A percentile compares a stretch with the other conserved stretches of the same genome.
Evolutionary conservation across 2,329 filamentous ascomycete genomes (phyloP).

Genomic region (Passalora sequoiae): DNA sequence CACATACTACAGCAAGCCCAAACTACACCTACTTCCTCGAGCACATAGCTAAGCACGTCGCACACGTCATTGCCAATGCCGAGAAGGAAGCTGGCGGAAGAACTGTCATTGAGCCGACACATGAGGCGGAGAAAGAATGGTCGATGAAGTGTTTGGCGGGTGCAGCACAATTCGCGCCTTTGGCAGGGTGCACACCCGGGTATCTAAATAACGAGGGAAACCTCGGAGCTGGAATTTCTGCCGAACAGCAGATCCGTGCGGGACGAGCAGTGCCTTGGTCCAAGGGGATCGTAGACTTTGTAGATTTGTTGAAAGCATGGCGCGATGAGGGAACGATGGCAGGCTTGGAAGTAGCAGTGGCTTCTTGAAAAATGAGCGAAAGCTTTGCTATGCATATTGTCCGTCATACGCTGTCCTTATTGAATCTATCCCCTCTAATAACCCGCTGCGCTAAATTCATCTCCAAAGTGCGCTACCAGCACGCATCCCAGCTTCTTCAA

Average conservation of each 20-base stretch:
- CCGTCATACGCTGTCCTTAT: too few species aligned
- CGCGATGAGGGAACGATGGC: slow-evolving; percentile 27
- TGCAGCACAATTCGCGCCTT: slow-evolving; percentile 35
- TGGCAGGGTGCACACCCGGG: slow-evolving; percentile 51
- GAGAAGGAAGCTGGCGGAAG: slow-evolving; percentile 24
- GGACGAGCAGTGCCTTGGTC: slow-evolving; percentile 27
- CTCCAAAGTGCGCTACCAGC: too few species aligned
- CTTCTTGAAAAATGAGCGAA: too few species aligned
- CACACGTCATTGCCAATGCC: slow-evolving; percentile 41
- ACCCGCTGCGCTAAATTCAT: too few species aligned
- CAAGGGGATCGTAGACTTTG: slow-evolving; percentile 31
- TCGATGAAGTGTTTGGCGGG: slow-evolving; percentile 38
- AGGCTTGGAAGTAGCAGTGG: slow-evolving; percentile 28
- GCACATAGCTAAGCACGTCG: slow-evolving; percentile 39
- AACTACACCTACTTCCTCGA: slow-evolving; percentile 36
- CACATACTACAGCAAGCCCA: background rate
- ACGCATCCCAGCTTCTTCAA: too few species aligned
- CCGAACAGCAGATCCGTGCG: slow-evolving; percentile 28
- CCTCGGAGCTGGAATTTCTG: slow-evolving; percentile 18
- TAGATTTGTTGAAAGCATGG: slow-evolving; percentile 34
- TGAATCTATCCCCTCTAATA: too few species aligned
- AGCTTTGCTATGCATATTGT: too few species aligned
- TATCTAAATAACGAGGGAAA: slow-evolving; percentile 49
- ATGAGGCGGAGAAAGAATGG: slow-evolving; percentile 46
- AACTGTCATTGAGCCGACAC: slow-evolving; percentile 39